These are phyloP conservation scores for Tuctoria greenei DNA, from an alignment of 176 grass and related monocot species.

Conservation along the genomic window DNA sequence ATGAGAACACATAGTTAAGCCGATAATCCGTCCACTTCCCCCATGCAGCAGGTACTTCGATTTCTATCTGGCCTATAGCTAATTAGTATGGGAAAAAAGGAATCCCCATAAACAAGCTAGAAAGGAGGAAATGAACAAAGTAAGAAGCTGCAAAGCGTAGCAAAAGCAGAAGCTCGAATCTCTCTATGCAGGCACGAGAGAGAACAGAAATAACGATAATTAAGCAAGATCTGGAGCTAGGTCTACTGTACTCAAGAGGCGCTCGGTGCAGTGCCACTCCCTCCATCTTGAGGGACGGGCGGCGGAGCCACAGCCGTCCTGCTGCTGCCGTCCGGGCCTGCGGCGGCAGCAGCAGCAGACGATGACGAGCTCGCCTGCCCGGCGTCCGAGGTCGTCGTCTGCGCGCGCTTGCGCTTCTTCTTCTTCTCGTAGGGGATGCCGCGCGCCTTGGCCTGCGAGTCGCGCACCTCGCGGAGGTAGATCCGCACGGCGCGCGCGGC, in stretches of 20 bases:
- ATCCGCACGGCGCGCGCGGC: slow-evolving; percentile 91
- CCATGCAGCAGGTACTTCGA: slow-evolving; percentile 9
- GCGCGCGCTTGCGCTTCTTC: slow-evolving; percentile 91
- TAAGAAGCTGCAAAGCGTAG: slow-evolving; percentile 20
- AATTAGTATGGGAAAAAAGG: background rate
- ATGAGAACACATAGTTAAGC: slow-evolving; percentile 21
- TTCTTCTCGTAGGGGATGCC: slow-evolving; percentile 98
- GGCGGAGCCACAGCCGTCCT: background rate
- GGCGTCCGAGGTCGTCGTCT: background rate
- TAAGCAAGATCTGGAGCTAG: slow-evolving; percentile 31
- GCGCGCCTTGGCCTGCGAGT: slow-evolving; percentile 89
- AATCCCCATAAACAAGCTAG: slow-evolving; percentile 4
- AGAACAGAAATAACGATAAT: slow-evolving; percentile 28
- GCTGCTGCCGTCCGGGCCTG: background rate
- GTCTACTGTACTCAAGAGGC: slow-evolving; percentile 47
- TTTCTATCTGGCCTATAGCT: background rate
- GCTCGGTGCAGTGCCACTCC: slow-evolving; percentile 29
- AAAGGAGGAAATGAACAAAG: background rate
- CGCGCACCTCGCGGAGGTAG: slow-evolving; percentile 94
- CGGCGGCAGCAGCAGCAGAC: slow-evolving; percentile 9
- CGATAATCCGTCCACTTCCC: slow-evolving; percentile 6
- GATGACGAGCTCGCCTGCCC: slow-evolving; percentile 13
- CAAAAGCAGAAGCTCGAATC: slow-evolving; percentile 41
- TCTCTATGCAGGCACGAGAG: slow-evolving; percentile 1
- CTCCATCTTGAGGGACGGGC: slow-evolving; percentile 25